Conservation (phyloP, 1,284 basidiomycete genomes). For the Marasmius sp. region DNA sequence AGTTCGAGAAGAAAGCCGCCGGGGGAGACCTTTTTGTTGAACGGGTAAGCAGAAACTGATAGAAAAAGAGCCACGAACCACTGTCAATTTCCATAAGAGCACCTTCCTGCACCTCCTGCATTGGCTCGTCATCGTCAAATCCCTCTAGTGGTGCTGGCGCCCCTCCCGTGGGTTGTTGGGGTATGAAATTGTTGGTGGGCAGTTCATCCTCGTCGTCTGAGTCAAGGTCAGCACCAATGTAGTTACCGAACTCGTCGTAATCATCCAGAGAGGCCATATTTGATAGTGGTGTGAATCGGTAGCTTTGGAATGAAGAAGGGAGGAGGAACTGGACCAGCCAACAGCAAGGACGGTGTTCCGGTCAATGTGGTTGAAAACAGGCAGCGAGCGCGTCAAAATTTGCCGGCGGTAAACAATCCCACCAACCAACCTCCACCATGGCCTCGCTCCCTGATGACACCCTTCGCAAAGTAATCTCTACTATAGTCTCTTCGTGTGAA, state of each 20-base stretch:
- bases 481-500: constrained; percentile 10
- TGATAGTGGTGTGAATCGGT: background rate
- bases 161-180: constrained; percentile 32
- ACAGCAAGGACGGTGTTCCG: background rate
- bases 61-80: constrained; percentile 34
- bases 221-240: constrained; percentile 90
- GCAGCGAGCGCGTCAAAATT: background rate
- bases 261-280: constrained; percentile 81
- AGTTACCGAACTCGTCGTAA: constrained; percentile 93
- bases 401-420: background rate
- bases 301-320: background rate
- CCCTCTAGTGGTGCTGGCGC: constrained; percentile 67
- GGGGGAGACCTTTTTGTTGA: background rate
- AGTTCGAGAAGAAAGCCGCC: background rate
- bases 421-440: constrained; percentile 41
- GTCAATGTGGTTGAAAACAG: background rate
- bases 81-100: constrained; percentile 84
- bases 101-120: constrained; percentile 47
- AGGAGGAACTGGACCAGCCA: background rate
- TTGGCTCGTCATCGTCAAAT: constrained; percentile 67
- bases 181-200: constrained; percentile 48
- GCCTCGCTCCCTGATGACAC: constrained; percentile 84
- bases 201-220: constrained; percentile 80
- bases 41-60: background rate
- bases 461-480: constrained; percentile 66